Evolutionary conservation across 2,329 filamentous ascomycete species (phyloP), one percentile per base, ranked within the genome.

Genomic region (Epichloe hybrida): DNA sequence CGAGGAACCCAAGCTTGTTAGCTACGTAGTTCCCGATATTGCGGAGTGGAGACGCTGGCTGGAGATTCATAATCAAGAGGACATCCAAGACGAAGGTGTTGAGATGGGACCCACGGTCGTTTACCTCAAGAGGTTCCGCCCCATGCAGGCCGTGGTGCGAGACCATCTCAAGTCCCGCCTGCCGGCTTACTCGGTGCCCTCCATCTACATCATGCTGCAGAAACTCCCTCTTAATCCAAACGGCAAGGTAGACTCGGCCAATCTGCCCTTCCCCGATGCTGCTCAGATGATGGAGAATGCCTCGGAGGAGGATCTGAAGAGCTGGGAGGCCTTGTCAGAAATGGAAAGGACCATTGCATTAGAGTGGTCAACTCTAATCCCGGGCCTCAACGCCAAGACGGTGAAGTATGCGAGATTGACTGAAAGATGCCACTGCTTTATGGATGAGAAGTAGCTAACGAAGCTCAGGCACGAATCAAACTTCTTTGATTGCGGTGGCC

Each of bases 21-120:
- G 83, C 64, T 95, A 95, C 65, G 79, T 95, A 54, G 89, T 95
- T 3, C 88, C 88, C 5, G 86, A 95, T 59, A 84, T 57, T 3
- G 76, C 76, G 55, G 77, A 83, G 57, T 95, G 88, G 88, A 69
- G 74, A 41, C 69, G 76, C 20, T 91, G 81, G 78, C 71, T 90
- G 34, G 67, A 77, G 44, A 68, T 71, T 48, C 70, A 75, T 55
- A 69, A 72, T 12, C 62, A 76, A 2, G 71, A 79, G 40, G 81
- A 83, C 36, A 66, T 72, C 5, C 67, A 77, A 46, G 78, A 81
- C 15, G 69, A 77, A 47, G 75, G 72, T 52, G 63, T 61, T 3
- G 66, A 72, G 53, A 72, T 75, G 46, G 72, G 72, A 4, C 59
- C 71, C 3, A 61, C 61, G 40, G 60, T 59, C 37, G 65, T 75